These are phyloP conservation scores for Paramecium primaurelia DNA, from an alignment of 73 alveolate genomes.

Conservation along the genomic window DNA sequence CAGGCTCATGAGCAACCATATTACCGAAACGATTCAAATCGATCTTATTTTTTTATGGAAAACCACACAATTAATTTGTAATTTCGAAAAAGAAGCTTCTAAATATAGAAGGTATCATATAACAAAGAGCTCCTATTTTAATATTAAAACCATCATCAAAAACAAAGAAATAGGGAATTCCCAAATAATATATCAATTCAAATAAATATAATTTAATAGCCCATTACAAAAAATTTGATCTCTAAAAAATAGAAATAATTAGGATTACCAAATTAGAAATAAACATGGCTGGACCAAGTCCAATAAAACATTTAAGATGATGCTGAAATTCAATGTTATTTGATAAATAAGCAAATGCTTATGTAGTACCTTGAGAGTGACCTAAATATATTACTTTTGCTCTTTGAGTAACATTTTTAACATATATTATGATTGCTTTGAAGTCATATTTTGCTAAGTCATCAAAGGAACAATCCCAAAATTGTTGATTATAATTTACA, in stretches of 20 bases:
- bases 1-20: conserved; percentile 70
- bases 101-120: conserved; percentile 25
- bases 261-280: background rate
- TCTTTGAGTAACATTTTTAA: background rate
- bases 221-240: background rate
- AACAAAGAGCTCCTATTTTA: conserved; percentile 55
- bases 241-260: background rate
- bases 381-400: conserved; percentile 9
- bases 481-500: background rate
- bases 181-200: conserved; percentile 8
- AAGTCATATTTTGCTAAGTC: conserved; percentile 25
- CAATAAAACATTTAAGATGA: conserved; percentile 35
- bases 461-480: conserved; percentile 35
- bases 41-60: conserved; percentile 61
- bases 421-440: background rate
- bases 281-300: conserved; percentile 42
- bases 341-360: conserved; percentile 41
- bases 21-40: conserved; percentile 67
- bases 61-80: conserved; percentile 63
- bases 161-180: conserved; percentile 37
- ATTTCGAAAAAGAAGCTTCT: conserved; percentile 63
- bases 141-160: conserved; percentile 49
- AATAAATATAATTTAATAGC: background rate
- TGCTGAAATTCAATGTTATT: background rate
- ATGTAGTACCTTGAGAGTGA: conserved; percentile 11